Percentiles rank a stretch among this genome's conserved stretches.
These are phyloP conservation scores for Physaria fendleri DNA, from an alignment of 345 rosid species.

Conservation along the genomic window DNA sequence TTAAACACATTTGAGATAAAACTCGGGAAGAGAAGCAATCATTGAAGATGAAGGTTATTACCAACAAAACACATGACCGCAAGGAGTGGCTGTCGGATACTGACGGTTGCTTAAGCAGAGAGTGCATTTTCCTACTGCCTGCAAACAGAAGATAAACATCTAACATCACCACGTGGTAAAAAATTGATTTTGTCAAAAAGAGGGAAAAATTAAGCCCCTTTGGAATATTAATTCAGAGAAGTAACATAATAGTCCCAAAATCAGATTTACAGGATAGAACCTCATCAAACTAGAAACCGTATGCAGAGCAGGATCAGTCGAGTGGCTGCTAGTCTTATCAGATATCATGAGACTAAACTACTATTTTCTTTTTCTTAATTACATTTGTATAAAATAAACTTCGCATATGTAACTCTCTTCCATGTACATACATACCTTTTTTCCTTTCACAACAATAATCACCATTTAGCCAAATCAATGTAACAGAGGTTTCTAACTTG, in stretches of 20 bases:
- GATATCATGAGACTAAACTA: background rate
- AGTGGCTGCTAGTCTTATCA: background rate
- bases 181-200: background rate
- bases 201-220: background rate
- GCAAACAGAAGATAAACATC: constrained; percentile 8
- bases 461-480: background rate
- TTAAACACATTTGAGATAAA: background rate
- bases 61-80: constrained; percentile 97
- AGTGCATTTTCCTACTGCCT: constrained; percentile 54
- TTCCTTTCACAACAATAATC: background rate
- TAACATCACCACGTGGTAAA: background rate
- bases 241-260: background rate
- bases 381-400: background rate
- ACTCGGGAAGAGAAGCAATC: background rate
- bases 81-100: constrained; percentile 82
- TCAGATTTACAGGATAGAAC: background rate
- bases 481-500: background rate
- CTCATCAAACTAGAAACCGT: background rate
- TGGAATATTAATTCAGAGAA: background rate
- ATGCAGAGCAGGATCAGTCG: background rate
- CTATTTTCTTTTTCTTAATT: background rate
- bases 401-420: background rate
- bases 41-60: constrained; percentile 19
- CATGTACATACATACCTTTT: background rate
- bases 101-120: constrained; percentile 81